Base-by-base conservation (phyloP, 1,284 basidiomycete species). In the Ustilago esculenta region DNA sequence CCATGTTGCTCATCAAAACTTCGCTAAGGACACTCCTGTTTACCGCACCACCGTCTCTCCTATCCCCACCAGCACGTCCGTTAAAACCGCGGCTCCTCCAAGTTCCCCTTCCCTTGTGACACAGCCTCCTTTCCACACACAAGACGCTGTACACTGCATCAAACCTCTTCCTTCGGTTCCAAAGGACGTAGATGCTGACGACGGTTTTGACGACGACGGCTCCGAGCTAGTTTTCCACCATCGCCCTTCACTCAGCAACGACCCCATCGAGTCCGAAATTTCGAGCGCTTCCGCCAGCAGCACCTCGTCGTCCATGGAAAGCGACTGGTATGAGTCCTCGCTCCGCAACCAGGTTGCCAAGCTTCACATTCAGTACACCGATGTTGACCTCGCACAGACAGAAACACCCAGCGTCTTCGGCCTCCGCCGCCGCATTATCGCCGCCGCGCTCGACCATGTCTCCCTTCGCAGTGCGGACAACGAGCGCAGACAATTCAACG, bases 361-460 rank as follows among this genome's bases (percentile, higher is more conserved):
- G 10, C 60, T 70, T 15, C 34, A 48, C 23, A 52, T 70, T 10
- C 48, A 65, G 14, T 64, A 60, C 23, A 43, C 25, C 40, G 56
- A 59, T 29, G 14, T 50, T 14, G 56, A 70, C 18, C 49, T 59
- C 14, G 27, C 48, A 5, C 67, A 53, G 18, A 57, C 65, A 14
- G 59, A 63, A 20, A 34, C 53, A 8, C 67, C 67, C 2, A 70
- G 67, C 33, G 60, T 65, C 4, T 64, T 70, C 34, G 67, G 67
- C 4, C 49, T 70, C 15, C 55, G 67, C 10, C 42, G 67, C 6
- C 52, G 60, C 25, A 57, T 70, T 35, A 21, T 67, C 9, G 67
- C 67, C 12, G 67, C 67, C 32, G 60, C 60, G 1, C 48, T 70
- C 20, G 64, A 67, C 21, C 37, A 44, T 11, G 32, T 52, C 25